Evolutionary conservation across 129 eudicot species (phyloP), one percentile per base, ranked within the genome.

Genomic region (Pulicaria dysenterica): DNA sequence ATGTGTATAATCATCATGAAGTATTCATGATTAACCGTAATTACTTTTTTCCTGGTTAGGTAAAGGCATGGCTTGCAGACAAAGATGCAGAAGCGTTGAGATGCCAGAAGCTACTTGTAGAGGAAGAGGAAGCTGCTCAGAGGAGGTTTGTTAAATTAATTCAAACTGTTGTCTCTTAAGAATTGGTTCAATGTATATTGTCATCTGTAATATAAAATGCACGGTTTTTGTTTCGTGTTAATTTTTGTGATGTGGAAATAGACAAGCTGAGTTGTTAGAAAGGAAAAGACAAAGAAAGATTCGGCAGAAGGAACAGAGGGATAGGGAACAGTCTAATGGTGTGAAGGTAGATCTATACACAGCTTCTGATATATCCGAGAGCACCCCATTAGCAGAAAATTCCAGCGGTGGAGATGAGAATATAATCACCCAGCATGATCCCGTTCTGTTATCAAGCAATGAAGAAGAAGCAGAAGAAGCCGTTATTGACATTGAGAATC

Each of bases 81-180:
- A 95, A 95, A 78, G 99, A 95, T 68, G 97, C 86, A 65, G 99
- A 95, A 80, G 89, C 99, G 8, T 86, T 95, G 72, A 95, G 89
- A 76, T 90, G 91, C 79, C 94, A 88, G 62, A 90, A 95, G 80
- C 69, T 95, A 79, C 97, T 95, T 64, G 85, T 95, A 82, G 99
- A 95, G 77, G 99, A 95, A 80, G 99, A 95, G 57, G 99, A 95
- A 80, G 97, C 97, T 75, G 87, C 88, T 74, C 94, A 91, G 80
- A 95, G 78, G 79, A 90, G 96, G 99, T 91, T 46, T 61, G 43
- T 44, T 67, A 44, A 40, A 75, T 44, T 56, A 36, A 16, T 53
- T 16, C 13, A 9, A 40, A 55, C 19, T 6, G 13, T 11, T 56
- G 6, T 58, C 64, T 31, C 8, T 64, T 0, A 40, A 10, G n/a